phyloP scores from a whole-genome alignment of 2,329 filamentous ascomycete genomes.

The Venturia carpophila region DNA sequence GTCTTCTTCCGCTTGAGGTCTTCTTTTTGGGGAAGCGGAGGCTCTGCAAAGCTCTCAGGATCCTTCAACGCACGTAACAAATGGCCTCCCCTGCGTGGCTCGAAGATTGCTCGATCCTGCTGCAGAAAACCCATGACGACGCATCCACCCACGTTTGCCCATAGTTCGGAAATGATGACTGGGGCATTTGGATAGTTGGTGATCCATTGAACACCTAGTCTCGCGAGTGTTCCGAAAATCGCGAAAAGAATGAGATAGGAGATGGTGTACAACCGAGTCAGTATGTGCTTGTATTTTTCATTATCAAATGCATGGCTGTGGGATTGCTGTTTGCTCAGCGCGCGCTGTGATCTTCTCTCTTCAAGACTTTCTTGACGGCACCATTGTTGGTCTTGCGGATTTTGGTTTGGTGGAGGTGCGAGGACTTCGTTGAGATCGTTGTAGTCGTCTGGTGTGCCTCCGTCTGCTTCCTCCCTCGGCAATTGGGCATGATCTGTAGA shows the following conservation, averaged over 20 bases:
- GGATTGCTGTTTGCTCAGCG: background rate
- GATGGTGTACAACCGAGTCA: constrained; percentile 13
- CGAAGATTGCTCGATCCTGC: constrained; percentile 69
- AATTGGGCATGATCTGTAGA: background rate
- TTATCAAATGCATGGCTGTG: background rate
- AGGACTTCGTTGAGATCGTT: constrained; percentile 14
- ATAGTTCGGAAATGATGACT: constrained; percentile 65
- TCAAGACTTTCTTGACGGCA: constrained; percentile 1
- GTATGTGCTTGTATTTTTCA: background rate
- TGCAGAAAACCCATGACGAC: constrained; percentile 77
- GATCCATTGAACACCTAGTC: constrained; percentile 70
- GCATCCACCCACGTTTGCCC: constrained; percentile 81
- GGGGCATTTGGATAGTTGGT: constrained; percentile 74
- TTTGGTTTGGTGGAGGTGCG: background rate
- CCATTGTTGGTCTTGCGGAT: background rate
- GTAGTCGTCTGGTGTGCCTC: constrained; percentile 6
- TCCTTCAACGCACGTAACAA: background rate
- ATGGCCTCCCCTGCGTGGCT: background rate
- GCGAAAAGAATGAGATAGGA: constrained; percentile 78
- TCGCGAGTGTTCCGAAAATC: constrained; percentile 72
- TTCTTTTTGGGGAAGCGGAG: background rate
- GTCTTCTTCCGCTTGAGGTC: constrained; percentile 57
- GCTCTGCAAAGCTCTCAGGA: background rate
- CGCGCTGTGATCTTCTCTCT: constrained; percentile 1
- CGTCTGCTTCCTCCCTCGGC: background rate